These are phyloP conservation scores for Chaetomium fimeti DNA, from an alignment of 495 filamentous ascomycete genomes.

Conservation along the genomic window DNA sequence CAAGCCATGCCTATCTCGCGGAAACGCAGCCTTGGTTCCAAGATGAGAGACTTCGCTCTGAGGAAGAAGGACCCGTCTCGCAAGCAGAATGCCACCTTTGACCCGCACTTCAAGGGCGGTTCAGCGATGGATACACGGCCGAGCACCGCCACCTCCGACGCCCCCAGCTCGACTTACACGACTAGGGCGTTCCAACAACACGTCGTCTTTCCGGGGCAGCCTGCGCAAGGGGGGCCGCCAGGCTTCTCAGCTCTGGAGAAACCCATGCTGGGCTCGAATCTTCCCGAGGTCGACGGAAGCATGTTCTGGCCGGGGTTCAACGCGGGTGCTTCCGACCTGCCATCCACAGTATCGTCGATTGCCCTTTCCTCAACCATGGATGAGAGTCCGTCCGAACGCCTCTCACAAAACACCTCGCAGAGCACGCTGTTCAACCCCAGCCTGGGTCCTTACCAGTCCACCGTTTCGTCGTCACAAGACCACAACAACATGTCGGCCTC, in stretches of 20 bases:
- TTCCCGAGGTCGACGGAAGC: constrained; percentile 24
- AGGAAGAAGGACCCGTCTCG: constrained; percentile 28
- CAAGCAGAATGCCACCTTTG: constrained; percentile 21
- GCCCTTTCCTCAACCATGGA: constrained; percentile 28
- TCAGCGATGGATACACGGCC: constrained; percentile 21
- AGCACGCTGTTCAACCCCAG: constrained; percentile 30
- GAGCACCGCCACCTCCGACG: constrained; percentile 26
- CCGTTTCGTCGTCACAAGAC: constrained; percentile 12
- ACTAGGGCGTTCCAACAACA: constrained; percentile 15
- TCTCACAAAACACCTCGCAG: constrained; percentile 34
- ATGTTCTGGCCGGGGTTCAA: constrained; percentile 31
- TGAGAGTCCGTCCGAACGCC: constrained; percentile 22
- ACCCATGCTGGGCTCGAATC: constrained; percentile 7
- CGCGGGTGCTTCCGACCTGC: constrained; percentile 24
- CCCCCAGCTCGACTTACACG: constrained; percentile 19
- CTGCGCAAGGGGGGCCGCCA: not conserved
- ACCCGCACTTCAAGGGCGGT: constrained; percentile 20
- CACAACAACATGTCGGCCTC: constrained; percentile 10
- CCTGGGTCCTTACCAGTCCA: constrained; percentile 19
- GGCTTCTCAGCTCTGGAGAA: constrained; percentile 24
- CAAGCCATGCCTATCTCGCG: constrained; percentile 23
- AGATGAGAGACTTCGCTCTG: constrained; percentile 35
- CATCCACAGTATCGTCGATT: constrained; percentile 30
- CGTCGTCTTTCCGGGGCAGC: constrained; percentile 19
- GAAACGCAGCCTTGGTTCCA: constrained; percentile 37